These are phyloP conservation scores for Oidiodendron maius DNA, from an alignment of 495 filamentous ascomycete species.

Conservation along the genomic window DNA sequence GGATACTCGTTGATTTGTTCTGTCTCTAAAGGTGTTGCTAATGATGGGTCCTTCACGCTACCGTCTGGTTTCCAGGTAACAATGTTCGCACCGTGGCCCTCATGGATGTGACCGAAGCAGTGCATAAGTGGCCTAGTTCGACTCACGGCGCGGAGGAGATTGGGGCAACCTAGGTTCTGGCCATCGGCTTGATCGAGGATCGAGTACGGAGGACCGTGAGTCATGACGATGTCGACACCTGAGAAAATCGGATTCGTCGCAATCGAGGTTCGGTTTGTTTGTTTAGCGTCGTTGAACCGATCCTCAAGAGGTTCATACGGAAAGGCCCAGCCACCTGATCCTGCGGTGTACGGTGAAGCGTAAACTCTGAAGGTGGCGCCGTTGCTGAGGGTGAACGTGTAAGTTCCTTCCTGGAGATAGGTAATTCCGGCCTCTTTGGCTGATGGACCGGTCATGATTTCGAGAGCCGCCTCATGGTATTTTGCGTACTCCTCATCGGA, in stretches of 20 bases:
- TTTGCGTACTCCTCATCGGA: slow-evolving; percentile 12
- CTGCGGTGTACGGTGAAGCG: slow-evolving; percentile 63
- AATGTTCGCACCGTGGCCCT: slow-evolving; percentile 63
- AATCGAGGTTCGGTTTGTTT: slow-evolving; percentile 21
- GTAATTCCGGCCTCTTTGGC: slow-evolving; percentile 47
- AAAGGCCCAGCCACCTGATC: slow-evolving; percentile 56
- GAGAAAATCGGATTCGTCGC: slow-evolving; percentile 31
- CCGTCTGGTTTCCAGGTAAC: slow-evolving; percentile 43
- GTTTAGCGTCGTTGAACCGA: slow-evolving; percentile 25
- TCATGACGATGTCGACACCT: slow-evolving; percentile 59
- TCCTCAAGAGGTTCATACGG: slow-evolving; percentile 48
- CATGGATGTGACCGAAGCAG: slow-evolving; percentile 73
- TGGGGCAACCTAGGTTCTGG: slow-evolving; percentile 46
- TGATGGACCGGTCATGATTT: slow-evolving; percentile 35
- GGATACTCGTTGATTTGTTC: slow-evolving; percentile 36
- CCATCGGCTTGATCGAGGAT: slow-evolving; percentile 44
- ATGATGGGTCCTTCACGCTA: slow-evolving; percentile 30
- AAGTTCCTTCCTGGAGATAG: slow-evolving; percentile 62
- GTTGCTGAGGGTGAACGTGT: slow-evolving; percentile 48
- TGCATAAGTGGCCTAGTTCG: slow-evolving; percentile 51
- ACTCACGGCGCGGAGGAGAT: slow-evolving; percentile 51
- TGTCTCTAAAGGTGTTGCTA: slow-evolving; percentile 37
- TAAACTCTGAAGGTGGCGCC: slow-evolving; percentile 60
- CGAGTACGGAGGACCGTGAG: slow-evolving; percentile 63
- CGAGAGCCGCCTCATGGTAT: slow-evolving; percentile 21